Conservation (phyloP, 1,139 yeast genomes). For the Hemisphaericaspora xylanilytica region DNA sequence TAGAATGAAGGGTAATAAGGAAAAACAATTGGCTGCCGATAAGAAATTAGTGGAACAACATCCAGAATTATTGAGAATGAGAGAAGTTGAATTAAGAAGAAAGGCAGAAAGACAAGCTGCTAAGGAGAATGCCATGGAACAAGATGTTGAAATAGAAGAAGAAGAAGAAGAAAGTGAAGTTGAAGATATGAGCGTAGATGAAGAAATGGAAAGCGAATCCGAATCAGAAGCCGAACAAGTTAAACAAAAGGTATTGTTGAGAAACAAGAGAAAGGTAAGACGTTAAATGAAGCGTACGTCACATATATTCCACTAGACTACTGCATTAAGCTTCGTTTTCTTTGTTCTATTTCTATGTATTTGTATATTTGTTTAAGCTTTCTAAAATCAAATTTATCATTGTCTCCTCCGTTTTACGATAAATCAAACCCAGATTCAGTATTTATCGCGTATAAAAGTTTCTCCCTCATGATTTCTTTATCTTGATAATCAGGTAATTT, state of each 20-base stretch:
- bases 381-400: slow-evolving; percentile 3
- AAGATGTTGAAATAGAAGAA: slow-evolving; percentile 39
- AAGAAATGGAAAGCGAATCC: slow-evolving; percentile 39
- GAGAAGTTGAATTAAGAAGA: slow-evolving; percentile 89
- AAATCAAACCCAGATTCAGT: slow-evolving; percentile 86
- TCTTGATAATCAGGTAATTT: slow-evolving; percentile 80
- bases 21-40: slow-evolving; percentile 79
- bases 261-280: slow-evolving; percentile 50
- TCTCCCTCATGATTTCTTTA: slow-evolving; percentile 54
- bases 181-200: slow-evolving; percentile 42
- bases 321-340: not conserved
- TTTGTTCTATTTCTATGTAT: not conserved
- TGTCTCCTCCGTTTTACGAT: slow-evolving; percentile 36
- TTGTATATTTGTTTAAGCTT: slow-evolving; percentile 1
- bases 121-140: slow-evolving; percentile 51
- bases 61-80: slow-evolving; percentile 85
- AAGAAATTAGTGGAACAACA: slow-evolving; percentile 82
- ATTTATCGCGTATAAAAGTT: slow-evolving; percentile 72
- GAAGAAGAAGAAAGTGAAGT: slow-evolving; percentile 34
- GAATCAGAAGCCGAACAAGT: slow-evolving; percentile 37
- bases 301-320: not conserved
- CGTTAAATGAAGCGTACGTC: too few species aligned
- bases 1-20: slow-evolving; percentile 98
- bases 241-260: slow-evolving; percentile 75
- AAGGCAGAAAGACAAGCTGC: slow-evolving; percentile 70